Evolutionary conservation across 495 filamentous ascomycete genomes (phyloP).

Genomic region (Xylaria palmicola): DNA sequence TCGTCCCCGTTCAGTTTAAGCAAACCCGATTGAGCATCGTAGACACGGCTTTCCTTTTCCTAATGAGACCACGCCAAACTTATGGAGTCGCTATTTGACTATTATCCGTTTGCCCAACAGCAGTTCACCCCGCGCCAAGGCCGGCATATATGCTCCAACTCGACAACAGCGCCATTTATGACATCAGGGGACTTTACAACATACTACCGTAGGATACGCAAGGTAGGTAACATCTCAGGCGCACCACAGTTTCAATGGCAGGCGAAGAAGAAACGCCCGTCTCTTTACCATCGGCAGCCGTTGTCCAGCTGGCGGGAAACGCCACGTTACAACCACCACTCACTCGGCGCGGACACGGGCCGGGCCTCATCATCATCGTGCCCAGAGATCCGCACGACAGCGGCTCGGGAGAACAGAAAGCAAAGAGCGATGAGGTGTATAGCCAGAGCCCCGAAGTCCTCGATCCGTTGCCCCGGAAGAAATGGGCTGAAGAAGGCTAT

Average conservation of each 20-base stretch:
- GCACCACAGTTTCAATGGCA: neutral
- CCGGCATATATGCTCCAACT: neutral
- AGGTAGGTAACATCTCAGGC: neutral
- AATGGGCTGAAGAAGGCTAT: conserved; percentile 63
- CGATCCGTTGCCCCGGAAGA: conserved; percentile 48
- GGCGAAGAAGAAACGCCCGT: conserved; percentile 8
- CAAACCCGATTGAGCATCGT: too few species aligned
- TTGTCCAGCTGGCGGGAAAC: conserved; percentile 8
- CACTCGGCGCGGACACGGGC: conserved; percentile 54
- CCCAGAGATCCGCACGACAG: neutral
- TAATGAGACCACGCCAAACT: too few species aligned
- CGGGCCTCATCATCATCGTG: conserved; percentile 51
- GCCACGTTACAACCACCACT: conserved; percentile 51
- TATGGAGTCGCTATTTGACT: too few species aligned
- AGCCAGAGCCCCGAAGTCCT: conserved; percentile 20
- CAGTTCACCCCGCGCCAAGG: neutral
- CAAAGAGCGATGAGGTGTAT: neutral
- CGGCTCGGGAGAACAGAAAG: neutral
- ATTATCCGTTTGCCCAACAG: neutral
- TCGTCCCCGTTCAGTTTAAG: too few species aligned
- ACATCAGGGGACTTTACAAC: neutral
- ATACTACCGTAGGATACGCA: neutral
- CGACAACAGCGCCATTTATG: neutral
- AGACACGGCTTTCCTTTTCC: too few species aligned
- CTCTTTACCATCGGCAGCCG: conserved; percentile 9